These are phyloP conservation scores for Sphagnum contortum DNA, from an alignment of 225 moss, liverwort and hornwort species.

Conservation along the genomic window DNA sequence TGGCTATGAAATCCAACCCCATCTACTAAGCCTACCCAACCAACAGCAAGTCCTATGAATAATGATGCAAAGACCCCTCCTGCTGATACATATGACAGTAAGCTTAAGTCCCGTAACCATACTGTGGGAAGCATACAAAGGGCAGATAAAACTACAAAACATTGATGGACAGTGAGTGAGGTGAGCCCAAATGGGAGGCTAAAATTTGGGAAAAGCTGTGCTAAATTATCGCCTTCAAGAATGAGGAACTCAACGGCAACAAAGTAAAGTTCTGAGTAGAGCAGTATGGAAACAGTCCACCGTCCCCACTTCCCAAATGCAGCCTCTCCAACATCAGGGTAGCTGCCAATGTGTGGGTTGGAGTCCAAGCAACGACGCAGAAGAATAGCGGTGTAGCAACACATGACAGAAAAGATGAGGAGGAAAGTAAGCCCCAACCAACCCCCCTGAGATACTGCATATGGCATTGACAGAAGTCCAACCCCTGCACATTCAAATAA, in stretches of 20 bases:
- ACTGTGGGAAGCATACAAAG: constrained; percentile 70
- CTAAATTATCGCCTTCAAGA: constrained; percentile 83
- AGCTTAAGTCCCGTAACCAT: constrained; percentile 68
- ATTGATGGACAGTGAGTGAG: constrained; percentile 28
- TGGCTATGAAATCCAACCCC: constrained; percentile 76
- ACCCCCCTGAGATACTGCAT: constrained; percentile 70
- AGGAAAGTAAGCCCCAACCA: constrained; percentile 62
- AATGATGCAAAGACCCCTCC: constrained; percentile 68
- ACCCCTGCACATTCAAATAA: constrained; percentile 45
- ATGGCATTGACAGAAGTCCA: constrained; percentile 86
- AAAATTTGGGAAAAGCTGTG: constrained; percentile 57
- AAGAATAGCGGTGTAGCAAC: constrained; percentile 76
- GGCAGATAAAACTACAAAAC: constrained; percentile 58
- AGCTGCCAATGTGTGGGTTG: constrained; percentile 38
- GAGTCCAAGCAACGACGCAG: constrained; percentile 67
- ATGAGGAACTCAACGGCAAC: constrained; percentile 88
- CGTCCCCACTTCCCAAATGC: constrained; percentile 70
- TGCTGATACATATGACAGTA: constrained; percentile 75
- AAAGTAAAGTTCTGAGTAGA: constrained; percentile 77
- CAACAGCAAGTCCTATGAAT: constrained; percentile 60
- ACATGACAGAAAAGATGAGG: constrained; percentile 49
- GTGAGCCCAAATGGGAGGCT: constrained; percentile 23
- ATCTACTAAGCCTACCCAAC: constrained; percentile 70
- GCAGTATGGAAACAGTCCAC: constrained; percentile 37
- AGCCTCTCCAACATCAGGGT: constrained; percentile 81